Evolutionary conservation across 371 early-diverging fungal species (phyloP), one percentile per base, ranked within the genome.

Genomic region (Rhizomucor pusillus): DNA sequence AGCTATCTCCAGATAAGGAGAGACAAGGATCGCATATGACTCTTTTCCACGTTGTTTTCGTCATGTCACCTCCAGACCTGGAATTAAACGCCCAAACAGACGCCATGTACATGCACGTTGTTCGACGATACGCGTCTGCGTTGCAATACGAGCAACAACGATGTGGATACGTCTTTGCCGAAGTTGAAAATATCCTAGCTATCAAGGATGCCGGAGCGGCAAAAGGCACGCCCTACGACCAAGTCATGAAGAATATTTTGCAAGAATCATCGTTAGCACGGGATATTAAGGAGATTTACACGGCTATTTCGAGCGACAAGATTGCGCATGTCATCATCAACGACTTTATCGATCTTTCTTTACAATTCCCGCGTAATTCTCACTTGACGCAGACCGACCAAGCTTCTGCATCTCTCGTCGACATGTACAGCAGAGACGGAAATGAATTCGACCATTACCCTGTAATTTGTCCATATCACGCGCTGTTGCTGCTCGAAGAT

Each of bases 1-100:
- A 29, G 34, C 39, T 18, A n/a, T 22, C 46, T 3, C 18, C 22
- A 43, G 50, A 18, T 12, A 24, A 23, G 13, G 56, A 43, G 25
- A 55, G 33, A 4, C 22, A 29, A 40, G 57, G 40, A 36, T 67
- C 63, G 14, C 75, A 80, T 48, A 80, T 91, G 73, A 88, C 90
- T 6, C 80, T 87, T 60, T 94, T 94, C 65, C 90, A 92, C 66
- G 75, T 94, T 19, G 91, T 92, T 0, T 89, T 91, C 66, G 91
- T 85, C 4, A 56, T 81, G 59, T 71, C 73, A 20, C 80, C 82
- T 2, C 74, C 80, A 7, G 80, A 85, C 54, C 59, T 82, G 5
- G 79, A 84, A 44, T 56, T 83, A 24, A 83, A 77, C 54, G 54
- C 63, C 25, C 84, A 85, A 47, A 83, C 88, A 0, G 84, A 90